Evolutionary conservation across 257 asterid genomes (phyloP), one percentile per base, ranked within the genome.

Genomic region (Henckelia pumila): DNA sequence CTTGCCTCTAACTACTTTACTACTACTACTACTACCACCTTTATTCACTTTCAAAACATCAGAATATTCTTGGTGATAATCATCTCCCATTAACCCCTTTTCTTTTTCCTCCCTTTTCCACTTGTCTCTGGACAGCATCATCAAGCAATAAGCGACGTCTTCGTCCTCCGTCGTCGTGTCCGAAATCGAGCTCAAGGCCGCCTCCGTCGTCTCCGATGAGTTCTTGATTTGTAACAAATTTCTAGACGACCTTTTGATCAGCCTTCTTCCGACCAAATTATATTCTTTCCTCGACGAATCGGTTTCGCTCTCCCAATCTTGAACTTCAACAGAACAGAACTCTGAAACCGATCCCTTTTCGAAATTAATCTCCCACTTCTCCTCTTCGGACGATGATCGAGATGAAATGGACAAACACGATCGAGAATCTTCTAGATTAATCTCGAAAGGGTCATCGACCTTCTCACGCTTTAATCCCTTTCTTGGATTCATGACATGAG

Each of bases 81-180:
- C 71, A 25, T 62, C 61, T n/a, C 10, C 55, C 2, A n/a, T n/a
- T n/a, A 44, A 55, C 14, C 61, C 69, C 21, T 47, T 47, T 47
- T 47, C 55, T 6, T 47, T 28, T 56, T 75, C 79, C 8, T 30
- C 76, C 76, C 68, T 70, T 5, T 16, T 66, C 98, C 97, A 86
- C 16, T 68, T 81, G 81, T 89, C 98, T 21, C 82, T 80, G 0
- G 98, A 92, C 66, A 92, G 57, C 96, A 92, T 89, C 73, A 92
- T 89, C 76, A 92, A 68, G 24, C 95, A 87, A 71, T 83, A 85
- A 20, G 98, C 98, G 14, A 86, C 88, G 50, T 85, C 87, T 23
- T 92, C 55, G 55, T 16, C 98, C 50, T 89, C 98, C 1, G 95
- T 79, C 20, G 86, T 81, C 21, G 79, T 79, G 55, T 47, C 55